phyloP scores from a whole-genome alignment of 2,329 filamentous ascomycete genomes.

The Fonsecaea pedrosoi region DNA sequence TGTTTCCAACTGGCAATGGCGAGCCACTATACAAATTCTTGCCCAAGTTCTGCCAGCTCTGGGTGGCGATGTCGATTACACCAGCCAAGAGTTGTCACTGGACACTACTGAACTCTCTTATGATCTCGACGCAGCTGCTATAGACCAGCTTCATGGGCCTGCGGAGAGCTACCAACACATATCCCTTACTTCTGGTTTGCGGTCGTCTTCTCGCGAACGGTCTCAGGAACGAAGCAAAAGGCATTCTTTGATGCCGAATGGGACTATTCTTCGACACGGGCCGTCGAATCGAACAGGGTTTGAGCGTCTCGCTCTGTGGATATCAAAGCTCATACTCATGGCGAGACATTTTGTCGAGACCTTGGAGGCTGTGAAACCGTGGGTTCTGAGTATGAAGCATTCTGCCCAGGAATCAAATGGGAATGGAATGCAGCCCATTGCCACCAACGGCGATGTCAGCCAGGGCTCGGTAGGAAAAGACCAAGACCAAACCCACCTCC shows the following conservation, averaged over 20 bases:
- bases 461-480: background rate
- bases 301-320: slow-evolving; percentile 79
- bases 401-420: background rate
- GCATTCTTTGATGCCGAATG: slow-evolving; percentile 23
- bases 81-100: slow-evolving; percentile 21
- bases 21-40: slow-evolving; percentile 53
- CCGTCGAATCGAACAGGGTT: slow-evolving; percentile 60
- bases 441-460: background rate
- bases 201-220: slow-evolving; percentile 27
- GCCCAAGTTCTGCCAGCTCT: slow-evolving; percentile 27
- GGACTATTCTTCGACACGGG: slow-evolving; percentile 14
- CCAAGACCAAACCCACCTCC: background rate
- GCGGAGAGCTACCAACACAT: slow-evolving; percentile 15
- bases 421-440: background rate
- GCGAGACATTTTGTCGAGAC: slow-evolving; percentile 80
- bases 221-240: slow-evolving; percentile 29
- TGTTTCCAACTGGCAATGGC: slow-evolving; percentile 56
- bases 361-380: slow-evolving; percentile 61
- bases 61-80: slow-evolving; percentile 23
- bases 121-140: slow-evolving; percentile 1
- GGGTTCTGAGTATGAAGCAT: slow-evolving; percentile 27
- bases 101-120: slow-evolving; percentile 32
- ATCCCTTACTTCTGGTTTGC: slow-evolving; percentile 19
- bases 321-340: slow-evolving; percentile 81
- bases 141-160: background rate